Evolutionary conservation across 208 protist species (phyloP).

Genomic region (Leishmania tropica): DNA sequence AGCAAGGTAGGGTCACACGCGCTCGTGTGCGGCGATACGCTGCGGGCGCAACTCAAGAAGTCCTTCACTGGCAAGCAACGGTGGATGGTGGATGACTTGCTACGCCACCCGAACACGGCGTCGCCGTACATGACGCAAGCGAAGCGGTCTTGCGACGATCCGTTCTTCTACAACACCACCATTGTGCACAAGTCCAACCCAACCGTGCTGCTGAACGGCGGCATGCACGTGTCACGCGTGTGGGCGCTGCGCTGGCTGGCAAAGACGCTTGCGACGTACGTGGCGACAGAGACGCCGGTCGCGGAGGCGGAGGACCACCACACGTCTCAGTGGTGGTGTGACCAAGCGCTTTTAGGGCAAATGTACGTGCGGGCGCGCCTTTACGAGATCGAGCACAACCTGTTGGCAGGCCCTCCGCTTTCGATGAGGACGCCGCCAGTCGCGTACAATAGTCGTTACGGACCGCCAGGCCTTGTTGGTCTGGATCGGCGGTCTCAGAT

Average conservation of each 20-base stretch:
- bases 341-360: constrained; percentile 33
- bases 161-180: constrained; percentile 30
- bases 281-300: constrained; percentile 19
- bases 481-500: constrained; percentile 31
- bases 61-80: neutral
- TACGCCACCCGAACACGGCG: constrained; percentile 1
- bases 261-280: constrained; percentile 15
- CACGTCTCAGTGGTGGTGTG: constrained; percentile 29
- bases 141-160: constrained; percentile 8
- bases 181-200: constrained; percentile 17
- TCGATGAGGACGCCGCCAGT: constrained; percentile 13
- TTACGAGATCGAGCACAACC: constrained; percentile 34
- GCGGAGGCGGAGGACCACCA: constrained; percentile 15
- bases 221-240: constrained; percentile 37
- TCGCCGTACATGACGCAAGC: constrained; percentile 13
- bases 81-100: constrained; percentile 25
- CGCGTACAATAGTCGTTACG: constrained; percentile 6
- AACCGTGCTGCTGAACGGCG: constrained; percentile 29
- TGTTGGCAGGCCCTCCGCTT: constrained; percentile 20
- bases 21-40: constrained; percentile 1
- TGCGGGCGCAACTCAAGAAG: constrained; percentile 9
- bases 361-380: constrained; percentile 35
- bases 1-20: constrained; percentile 3
- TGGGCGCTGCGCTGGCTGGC: constrained; percentile 34
- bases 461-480: constrained; percentile 15